These are phyloP conservation scores for Scheffersomyces quercinus DNA, from an alignment of 1,139 yeast genomes.

Conservation along the genomic window DNA sequence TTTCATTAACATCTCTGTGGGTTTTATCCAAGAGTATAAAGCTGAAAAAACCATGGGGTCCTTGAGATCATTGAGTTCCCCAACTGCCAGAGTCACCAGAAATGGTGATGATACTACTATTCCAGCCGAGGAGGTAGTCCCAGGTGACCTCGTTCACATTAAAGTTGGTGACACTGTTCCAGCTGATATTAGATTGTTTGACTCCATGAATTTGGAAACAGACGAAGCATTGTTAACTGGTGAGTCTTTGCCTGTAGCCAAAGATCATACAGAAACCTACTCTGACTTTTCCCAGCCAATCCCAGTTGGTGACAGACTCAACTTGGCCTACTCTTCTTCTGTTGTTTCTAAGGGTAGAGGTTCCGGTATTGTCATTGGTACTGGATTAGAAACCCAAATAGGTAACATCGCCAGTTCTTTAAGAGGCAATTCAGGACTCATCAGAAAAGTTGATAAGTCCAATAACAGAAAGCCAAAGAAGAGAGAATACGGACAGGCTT, in stretches of 20 bases:
- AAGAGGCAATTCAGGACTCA: slow-evolving; percentile 25
- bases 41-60: slow-evolving; percentile 86
- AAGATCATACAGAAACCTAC: slow-evolving; percentile 47
- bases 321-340: slow-evolving; percentile 73
- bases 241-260: slow-evolving; percentile 75
- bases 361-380: slow-evolving; percentile 62
- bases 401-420: slow-evolving; percentile 75
- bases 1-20: slow-evolving; percentile 64
- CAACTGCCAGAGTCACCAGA: slow-evolving; percentile 70
- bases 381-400: slow-evolving; percentile 74
- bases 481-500: slow-evolving; percentile 15
- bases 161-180: slow-evolving; percentile 80
- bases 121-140: slow-evolving; percentile 70
- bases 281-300: slow-evolving; percentile 33
- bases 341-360: slow-evolving; percentile 79
- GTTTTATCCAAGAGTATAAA: slow-evolving; percentile 67
- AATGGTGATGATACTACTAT: slow-evolving; percentile 60
- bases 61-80: slow-evolving; percentile 65
- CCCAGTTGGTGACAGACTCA: slow-evolving; percentile 76
- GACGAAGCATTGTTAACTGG: slow-evolving; percentile 83
- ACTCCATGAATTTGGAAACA: slow-evolving; percentile 67
- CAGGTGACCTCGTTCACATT: slow-evolving; percentile 70
- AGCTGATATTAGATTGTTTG: slow-evolving; percentile 68
- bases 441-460: slow-evolving; percentile 26
- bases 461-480: slow-evolving; percentile 8